Base-by-base conservation (phyloP, 225 moss, liverwort and hornwort species). In the Pseudoscleropodium purum region DNA sequence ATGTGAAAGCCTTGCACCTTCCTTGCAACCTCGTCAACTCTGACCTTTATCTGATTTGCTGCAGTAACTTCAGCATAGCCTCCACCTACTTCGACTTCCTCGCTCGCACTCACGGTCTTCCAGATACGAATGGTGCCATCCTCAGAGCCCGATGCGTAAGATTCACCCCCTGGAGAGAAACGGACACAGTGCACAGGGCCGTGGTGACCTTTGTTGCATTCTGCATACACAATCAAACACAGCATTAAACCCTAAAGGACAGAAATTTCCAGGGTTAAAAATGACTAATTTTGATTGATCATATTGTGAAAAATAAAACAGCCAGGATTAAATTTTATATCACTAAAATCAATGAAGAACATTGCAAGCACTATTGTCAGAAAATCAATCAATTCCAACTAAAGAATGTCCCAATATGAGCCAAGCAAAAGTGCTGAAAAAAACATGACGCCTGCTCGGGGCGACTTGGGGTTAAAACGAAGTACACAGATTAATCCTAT, bases 161-260 rank as follows among this genome's bases (percentile, higher is more conserved):
- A 99, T 86, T 99, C 99, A 57, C 99, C 99, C 77, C 97, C 99
- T 39, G 99, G 96, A 70, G 99, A 99, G 90, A 99, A 99, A 31
- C 99, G 97, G 82, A 99, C 97, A 85, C 99, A 99, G 79, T 99
- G 99, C 63, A 99, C 99, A 79, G 99, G 97, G 39, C 99, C 99
- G 87, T 99, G 99, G 86, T 99, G 99, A 63, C 99, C 99, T 93
- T 99, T 99, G 94, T 99, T 99, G 95, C 99, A 99, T 91, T 99
- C 99, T 99, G 91, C 93, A 88, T 52, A 79, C 85, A 79, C 36
- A 82, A 82, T 41, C 27, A 39, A 61, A 62, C 84, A 49, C 24
- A 82, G 47, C 18, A 79, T 88, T 47, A 88, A 81, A n/a, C 54
- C 33, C 54, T 29, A 29, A 56, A 80, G 45, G 10, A 33, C 56